Evolutionary conservation across 345 rosid species (phyloP).

Genomic region (Acer yangbiense): DNA sequence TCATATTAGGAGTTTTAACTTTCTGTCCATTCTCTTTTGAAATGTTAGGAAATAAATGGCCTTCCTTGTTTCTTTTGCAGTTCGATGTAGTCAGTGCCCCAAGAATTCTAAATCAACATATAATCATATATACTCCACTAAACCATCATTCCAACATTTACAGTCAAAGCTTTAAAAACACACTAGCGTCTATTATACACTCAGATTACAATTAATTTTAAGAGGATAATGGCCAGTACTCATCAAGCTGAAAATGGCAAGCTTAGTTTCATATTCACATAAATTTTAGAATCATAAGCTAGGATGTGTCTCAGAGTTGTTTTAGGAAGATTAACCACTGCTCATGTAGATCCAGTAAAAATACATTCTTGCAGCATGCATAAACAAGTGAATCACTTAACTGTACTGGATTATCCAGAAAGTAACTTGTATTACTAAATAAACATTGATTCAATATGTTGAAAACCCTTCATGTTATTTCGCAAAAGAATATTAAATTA

Average conservation of each 20-base stretch:
- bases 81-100: background rate
- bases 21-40: too few relatives aligned
- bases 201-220: background rate
- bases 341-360: background rate
- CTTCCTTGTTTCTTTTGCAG: background rate
- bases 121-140: background rate
- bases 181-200: background rate
- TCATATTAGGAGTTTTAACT: background rate
- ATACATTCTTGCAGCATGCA: background rate
- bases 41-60: background rate
- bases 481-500: background rate
- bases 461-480: background rate
- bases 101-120: background rate
- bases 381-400: background rate
- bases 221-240: background rate
- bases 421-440: background rate
- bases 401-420: constrained; percentile 3
- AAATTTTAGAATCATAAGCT: background rate
- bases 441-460: background rate
- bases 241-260: background rate
- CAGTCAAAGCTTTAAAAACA: background rate
- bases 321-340: background rate
- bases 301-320: background rate
- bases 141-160: background rate
- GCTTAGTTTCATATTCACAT: background rate